Percentiles rank a stretch among this genome's conserved stretches.
These are phyloP conservation scores for Antitrichia curtipendula DNA, from an alignment of 225 moss, liverwort and hornwort genomes.

Conservation along the genomic window DNA sequence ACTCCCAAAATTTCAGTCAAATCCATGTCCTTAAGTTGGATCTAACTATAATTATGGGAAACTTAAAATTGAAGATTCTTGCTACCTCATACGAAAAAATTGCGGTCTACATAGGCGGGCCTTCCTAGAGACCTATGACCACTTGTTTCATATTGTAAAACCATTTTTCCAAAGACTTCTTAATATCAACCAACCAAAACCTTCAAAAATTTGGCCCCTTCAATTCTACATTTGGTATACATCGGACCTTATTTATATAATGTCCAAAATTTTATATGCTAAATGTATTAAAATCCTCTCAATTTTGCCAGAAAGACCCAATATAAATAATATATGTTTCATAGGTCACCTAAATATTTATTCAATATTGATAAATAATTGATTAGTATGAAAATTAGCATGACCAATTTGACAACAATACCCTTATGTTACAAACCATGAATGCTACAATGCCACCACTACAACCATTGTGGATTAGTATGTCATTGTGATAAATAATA, in stretches of 20 bases:
- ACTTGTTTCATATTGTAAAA: too few species aligned
- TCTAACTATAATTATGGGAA: too few species aligned
- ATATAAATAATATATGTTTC: not conserved
- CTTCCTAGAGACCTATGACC: too few species aligned
- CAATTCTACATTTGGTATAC: not conserved
- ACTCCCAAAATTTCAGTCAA: too few species aligned
- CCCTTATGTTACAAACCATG: not conserved
- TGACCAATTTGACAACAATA: not conserved
- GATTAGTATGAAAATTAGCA: not conserved
- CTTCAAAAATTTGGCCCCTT: not conserved
- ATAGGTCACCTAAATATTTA: too few species aligned
- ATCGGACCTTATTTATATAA: rapidly evolving
- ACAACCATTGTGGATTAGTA: not conserved
- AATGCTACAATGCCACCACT: too few species aligned
- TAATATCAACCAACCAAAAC: not conserved
- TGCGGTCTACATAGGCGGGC: too few species aligned
- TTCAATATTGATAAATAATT: too few species aligned
- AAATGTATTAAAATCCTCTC: not conserved
- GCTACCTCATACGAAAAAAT: too few species aligned
- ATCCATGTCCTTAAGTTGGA: too few species aligned
- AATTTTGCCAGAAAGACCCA: not conserved
- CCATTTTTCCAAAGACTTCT: too few species aligned
- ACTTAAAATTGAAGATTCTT: too few species aligned
- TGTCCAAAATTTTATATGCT: not conserved
- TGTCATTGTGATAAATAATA: not conserved